These are phyloP conservation scores for Penicillium sp. DNA, from an alignment of 2,329 filamentous ascomycete species.

Conservation along the genomic window DNA sequence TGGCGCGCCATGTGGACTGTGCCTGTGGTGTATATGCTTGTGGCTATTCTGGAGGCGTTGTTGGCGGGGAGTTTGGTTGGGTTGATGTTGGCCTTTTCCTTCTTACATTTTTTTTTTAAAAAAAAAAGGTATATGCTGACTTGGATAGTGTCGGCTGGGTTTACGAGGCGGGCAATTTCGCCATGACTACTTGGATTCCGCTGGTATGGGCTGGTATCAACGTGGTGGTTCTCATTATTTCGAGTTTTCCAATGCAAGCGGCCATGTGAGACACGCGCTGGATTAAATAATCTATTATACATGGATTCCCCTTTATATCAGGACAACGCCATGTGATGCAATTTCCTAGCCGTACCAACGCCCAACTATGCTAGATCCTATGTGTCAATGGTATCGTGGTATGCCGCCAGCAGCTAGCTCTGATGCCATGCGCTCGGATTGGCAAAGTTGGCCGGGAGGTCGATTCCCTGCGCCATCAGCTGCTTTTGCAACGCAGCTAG, in stretches of 20 bases:
- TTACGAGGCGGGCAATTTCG: constrained; percentile 76
- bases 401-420: constrained; percentile 23
- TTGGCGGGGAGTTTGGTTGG: constrained; percentile 79
- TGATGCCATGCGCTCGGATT: constrained; percentile 38
- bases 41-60: constrained; percentile 72
- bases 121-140: constrained; percentile 5
- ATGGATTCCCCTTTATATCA: no score
- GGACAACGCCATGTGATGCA: neutral
- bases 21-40: constrained; percentile 64
- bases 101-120: neutral
- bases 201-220: constrained; percentile 85
- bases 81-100: constrained; percentile 59
- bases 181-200: constrained; percentile 93
- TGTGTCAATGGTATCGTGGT: no score
- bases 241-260: constrained; percentile 89
- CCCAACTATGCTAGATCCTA: no score
- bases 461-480: constrained; percentile 32
- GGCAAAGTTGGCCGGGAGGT: constrained; percentile 31
- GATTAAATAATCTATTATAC: neutral
- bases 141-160: constrained; percentile 70
- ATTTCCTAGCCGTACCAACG: no score
- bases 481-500: constrained; percentile 37
- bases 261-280: constrained; percentile 58
- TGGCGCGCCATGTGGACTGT: constrained; percentile 61
- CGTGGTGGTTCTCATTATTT: constrained; percentile 75